Conservation (phyloP, 2,329 filamentous ascomycete species). For the Podosphaera aphanis region DNA sequence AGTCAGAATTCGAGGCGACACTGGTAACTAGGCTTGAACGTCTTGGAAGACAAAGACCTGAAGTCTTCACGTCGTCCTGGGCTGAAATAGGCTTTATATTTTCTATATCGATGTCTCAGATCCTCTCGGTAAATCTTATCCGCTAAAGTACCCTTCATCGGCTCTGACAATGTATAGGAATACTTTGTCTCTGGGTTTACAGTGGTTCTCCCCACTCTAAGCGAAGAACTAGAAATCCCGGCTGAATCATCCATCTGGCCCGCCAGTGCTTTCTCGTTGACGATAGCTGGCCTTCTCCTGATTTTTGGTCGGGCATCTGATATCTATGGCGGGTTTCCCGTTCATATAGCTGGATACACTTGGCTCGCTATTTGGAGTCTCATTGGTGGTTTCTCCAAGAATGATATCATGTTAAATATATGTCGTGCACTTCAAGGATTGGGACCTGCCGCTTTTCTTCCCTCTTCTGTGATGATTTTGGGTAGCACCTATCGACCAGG, state of each 20-base stretch:
- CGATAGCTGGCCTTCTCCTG: constrained; percentile 32
- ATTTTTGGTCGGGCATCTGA: constrained; percentile 38
- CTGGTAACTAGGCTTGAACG: constrained; percentile 22
- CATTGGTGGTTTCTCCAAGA: constrained; percentile 43
- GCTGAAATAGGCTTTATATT: constrained; percentile 35
- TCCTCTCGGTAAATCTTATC: constrained; percentile 23
- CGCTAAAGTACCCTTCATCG: neutral
- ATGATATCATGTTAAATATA: constrained; percentile 46
- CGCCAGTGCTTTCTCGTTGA: constrained; percentile 34
- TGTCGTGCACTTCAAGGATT: constrained; percentile 54
- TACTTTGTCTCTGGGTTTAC: constrained; percentile 53
- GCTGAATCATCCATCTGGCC: constrained; percentile 37
- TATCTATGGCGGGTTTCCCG: constrained; percentile 34
- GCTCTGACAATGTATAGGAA: constrained; percentile 20
- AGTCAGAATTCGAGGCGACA: constrained; percentile 11
- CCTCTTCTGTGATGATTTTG: constrained; percentile 42
- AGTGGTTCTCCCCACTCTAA: constrained; percentile 45
- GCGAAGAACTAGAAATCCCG: constrained; percentile 38
- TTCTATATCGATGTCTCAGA: constrained; percentile 33
- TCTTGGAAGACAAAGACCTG: constrained; percentile 32
- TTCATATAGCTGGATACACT: constrained; percentile 33
- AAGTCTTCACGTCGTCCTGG: constrained; percentile 26
- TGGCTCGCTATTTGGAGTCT: constrained; percentile 50
- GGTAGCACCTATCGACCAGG: constrained; percentile 42
- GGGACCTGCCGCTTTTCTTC: constrained; percentile 48